phyloP scores from a whole-genome alignment of 2,329 filamentous ascomycete species.

The Pyricularia sp. region DNA sequence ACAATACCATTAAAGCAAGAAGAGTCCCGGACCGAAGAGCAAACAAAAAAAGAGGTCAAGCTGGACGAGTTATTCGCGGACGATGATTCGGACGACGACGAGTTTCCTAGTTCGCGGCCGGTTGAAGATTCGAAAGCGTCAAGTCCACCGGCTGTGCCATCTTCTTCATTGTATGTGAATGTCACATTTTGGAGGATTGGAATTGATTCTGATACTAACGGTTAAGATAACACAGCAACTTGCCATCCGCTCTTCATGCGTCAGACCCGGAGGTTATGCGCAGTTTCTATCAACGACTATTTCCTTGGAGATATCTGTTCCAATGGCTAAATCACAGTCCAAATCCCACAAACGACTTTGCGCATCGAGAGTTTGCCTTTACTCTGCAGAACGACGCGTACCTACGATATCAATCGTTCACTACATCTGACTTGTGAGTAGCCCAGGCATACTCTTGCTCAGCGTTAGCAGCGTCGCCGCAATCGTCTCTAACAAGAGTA shows the following conservation, averaged over 20 bases:
- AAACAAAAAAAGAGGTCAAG: constrained; percentile 32
- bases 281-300: constrained; percentile 89
- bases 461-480: too few species aligned
- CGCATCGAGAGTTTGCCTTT: constrained; percentile 89
- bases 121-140: constrained; percentile 17
- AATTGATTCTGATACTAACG: neutral
- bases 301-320: constrained; percentile 88
- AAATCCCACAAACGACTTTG: constrained; percentile 75
- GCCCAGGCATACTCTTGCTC: too few species aligned
- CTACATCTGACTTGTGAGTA: constrained; percentile 37
- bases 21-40: constrained; percentile 1
- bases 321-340: constrained; percentile 96
- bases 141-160: constrained; percentile 29
- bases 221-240: neutral
- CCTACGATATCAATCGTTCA: constrained; percentile 70
- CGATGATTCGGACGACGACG: constrained; percentile 47
- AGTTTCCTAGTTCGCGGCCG: constrained; percentile 29
- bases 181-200: neutral
- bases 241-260: constrained; percentile 24
- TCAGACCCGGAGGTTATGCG: constrained; percentile 74
- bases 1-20: constrained; percentile 7
- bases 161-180: constrained; percentile 19
- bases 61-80: constrained; percentile 48
- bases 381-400: constrained; percentile 89
- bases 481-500: neutral